phyloP scores from a whole-genome alignment of 257 asterid genomes.

The Solanum ossicruentum region DNA sequence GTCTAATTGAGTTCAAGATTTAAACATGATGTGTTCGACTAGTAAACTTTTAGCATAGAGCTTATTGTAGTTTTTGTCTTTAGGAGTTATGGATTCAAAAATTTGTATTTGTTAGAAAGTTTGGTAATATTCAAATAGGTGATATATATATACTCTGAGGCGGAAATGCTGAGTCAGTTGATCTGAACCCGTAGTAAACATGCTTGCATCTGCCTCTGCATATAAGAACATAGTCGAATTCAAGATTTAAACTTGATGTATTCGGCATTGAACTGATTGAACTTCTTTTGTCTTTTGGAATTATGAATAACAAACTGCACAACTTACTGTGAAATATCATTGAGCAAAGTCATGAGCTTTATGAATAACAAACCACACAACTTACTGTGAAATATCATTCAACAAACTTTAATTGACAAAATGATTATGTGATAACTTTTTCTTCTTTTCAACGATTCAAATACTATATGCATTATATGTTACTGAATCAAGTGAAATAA shows the following conservation, averaged over 20 bases:
- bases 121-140: too few species aligned
- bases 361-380: not conserved
- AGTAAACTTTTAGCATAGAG: too few species aligned
- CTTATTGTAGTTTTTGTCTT: too few species aligned
- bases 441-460: not conserved
- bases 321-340: not conserved
- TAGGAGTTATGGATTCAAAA: too few species aligned
- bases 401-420: not conserved
- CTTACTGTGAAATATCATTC: not conserved
- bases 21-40: too few species aligned
- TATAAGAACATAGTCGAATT: not conserved
- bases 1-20: too few species aligned
- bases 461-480: not conserved
- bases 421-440: not conserved
- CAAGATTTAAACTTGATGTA: not conserved
- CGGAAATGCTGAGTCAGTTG: not conserved
- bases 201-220: too few species aligned
- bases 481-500: not conserved
- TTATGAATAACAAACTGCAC: not conserved
- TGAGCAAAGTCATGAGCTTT: not conserved
- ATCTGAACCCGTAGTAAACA: not conserved
- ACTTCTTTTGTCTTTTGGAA: not conserved
- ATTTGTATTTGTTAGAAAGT: too few species aligned
- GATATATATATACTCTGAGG: not conserved
- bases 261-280: not conserved